These are phyloP conservation scores for Termitomyces sp. DNA, from an alignment of 768 basidiomycete species.

Conservation along the genomic window DNA sequence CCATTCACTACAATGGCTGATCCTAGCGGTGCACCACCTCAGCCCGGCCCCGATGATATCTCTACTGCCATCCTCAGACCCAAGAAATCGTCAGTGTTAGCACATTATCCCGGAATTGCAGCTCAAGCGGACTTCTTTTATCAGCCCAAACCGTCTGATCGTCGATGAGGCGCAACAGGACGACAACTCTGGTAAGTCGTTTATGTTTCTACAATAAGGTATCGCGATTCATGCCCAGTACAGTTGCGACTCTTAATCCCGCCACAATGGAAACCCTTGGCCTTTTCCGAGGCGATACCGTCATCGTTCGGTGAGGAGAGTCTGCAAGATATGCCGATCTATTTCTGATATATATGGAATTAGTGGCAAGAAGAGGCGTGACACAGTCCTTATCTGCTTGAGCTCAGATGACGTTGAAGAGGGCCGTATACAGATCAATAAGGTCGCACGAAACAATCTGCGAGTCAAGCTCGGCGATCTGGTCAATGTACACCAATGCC, in stretches of 20 bases:
- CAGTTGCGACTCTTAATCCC: slow-evolving; percentile 92
- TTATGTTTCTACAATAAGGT: neutral
- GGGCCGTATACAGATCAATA: slow-evolving; percentile 97
- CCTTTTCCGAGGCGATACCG: slow-evolving; percentile 95
- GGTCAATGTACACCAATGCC: slow-evolving; percentile 91
- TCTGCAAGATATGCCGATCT: neutral
- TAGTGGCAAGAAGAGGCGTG: slow-evolving; percentile 95
- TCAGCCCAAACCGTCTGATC: slow-evolving; percentile 93
- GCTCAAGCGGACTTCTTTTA: slow-evolving; percentile 16
- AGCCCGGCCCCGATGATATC: slow-evolving; percentile 82
- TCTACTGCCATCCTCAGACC: slow-evolving; percentile 94
- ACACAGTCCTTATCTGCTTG: slow-evolving; percentile 95
- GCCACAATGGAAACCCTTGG: slow-evolving; percentile 92
- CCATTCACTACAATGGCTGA: slow-evolving; percentile 48
- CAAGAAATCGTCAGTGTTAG: slow-evolving; percentile 87
- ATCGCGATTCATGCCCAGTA: neutral
- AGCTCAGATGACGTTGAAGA: slow-evolving; percentile 96
- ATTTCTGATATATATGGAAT: neutral
- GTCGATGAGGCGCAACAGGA: slow-evolving; percentile 93
- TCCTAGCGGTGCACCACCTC: slow-evolving; percentile 77
- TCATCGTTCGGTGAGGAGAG: slow-evolving; percentile 76
- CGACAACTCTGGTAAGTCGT: slow-evolving; percentile 83
- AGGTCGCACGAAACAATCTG: slow-evolving; percentile 98
- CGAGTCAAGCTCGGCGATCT: slow-evolving; percentile 97
- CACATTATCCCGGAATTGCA: slow-evolving; percentile 5